Conservation (phyloP, 2,329 filamentous ascomycete genomes). For the Acephala macrosclerotiorum region DNA sequence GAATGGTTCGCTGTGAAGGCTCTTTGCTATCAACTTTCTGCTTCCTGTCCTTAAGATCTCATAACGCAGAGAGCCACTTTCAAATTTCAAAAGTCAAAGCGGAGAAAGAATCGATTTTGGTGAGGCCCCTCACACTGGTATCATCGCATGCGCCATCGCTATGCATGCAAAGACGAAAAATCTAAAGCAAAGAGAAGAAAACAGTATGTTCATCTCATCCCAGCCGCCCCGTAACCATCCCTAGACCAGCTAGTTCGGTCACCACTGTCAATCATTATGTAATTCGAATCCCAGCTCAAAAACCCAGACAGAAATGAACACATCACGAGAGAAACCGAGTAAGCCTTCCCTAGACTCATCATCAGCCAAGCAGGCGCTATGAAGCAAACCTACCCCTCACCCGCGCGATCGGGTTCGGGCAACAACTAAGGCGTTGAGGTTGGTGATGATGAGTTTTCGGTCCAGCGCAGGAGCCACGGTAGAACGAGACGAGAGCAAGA, state of each 20-base stretch:
- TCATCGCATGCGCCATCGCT: slow-evolving; percentile 7
- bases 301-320: background rate
- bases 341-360: slow-evolving; percentile 9
- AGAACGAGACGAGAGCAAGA: background rate
- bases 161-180: slow-evolving; percentile 2
- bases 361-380: background rate
- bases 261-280: background rate
- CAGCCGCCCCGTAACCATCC: background rate
- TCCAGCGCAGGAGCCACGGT: background rate
- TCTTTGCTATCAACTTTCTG: no score
- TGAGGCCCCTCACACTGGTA: slow-evolving; percentile 9
- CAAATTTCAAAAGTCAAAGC: background rate
- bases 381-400: background rate
- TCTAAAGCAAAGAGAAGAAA: background rate
- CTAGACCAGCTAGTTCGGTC: slow-evolving; percentile 4
- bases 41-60: background rate
- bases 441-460: background rate
- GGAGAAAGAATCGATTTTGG: background rate
- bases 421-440: background rate
- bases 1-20: no score
- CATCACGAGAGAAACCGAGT: background rate
- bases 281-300: background rate
- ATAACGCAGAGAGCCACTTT: background rate
- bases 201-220: background rate
- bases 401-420: background rate